These are phyloP conservation scores for Royoungia palumana DNA, from an alignment of 768 basidiomycete genomes.

Conservation along the genomic window DNA sequence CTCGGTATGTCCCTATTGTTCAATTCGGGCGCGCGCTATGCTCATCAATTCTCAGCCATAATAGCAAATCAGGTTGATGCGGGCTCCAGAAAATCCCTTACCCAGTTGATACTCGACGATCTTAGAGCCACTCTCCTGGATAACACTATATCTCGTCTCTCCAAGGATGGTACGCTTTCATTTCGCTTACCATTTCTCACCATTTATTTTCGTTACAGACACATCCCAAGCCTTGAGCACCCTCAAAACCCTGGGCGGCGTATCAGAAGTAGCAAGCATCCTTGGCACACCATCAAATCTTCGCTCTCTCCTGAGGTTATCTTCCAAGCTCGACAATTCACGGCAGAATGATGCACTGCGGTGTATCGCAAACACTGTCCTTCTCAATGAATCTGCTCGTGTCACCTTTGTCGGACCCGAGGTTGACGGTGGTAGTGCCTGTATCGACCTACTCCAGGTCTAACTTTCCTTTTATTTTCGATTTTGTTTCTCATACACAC, in stretches of 20 bases:
- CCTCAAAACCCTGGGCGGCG: slow-evolving; percentile 72
- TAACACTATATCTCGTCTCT: slow-evolving; percentile 47
- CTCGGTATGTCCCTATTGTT: slow-evolving; percentile 9
- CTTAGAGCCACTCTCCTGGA: slow-evolving; percentile 37
- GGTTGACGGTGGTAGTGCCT: slow-evolving; percentile 61
- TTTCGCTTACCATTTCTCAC: not conserved
- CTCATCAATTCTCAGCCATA: slow-evolving; percentile 16
- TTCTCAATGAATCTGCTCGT: slow-evolving; percentile 64
- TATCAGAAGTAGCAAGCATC: slow-evolving; percentile 62
- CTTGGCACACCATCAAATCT: slow-evolving; percentile 57
- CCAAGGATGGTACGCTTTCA: slow-evolving; percentile 52
- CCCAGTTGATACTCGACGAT: slow-evolving; percentile 59
- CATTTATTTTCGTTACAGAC: slow-evolving; percentile 42
- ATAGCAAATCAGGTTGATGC: slow-evolving; percentile 30
- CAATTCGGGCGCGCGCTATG: slow-evolving; percentile 1
- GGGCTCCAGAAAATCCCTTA: slow-evolving; percentile 48
- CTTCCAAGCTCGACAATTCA: slow-evolving; percentile 52
- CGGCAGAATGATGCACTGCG: slow-evolving; percentile 66
- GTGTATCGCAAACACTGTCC: slow-evolving; percentile 75
- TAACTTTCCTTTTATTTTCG: slow-evolving; percentile 11
- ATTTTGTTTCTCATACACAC: slow-evolving; percentile 4
- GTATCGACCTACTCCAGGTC: slow-evolving; percentile 59
- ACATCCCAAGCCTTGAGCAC: slow-evolving; percentile 63
- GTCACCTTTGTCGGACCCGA: slow-evolving; percentile 51
- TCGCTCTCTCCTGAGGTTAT: slow-evolving; percentile 49